Percentiles rank a stretch among this genome's conserved stretches.
phyloP scores from a whole-genome alignment of 2,329 filamentous ascomycete species.

The Aschersonia sp. region DNA sequence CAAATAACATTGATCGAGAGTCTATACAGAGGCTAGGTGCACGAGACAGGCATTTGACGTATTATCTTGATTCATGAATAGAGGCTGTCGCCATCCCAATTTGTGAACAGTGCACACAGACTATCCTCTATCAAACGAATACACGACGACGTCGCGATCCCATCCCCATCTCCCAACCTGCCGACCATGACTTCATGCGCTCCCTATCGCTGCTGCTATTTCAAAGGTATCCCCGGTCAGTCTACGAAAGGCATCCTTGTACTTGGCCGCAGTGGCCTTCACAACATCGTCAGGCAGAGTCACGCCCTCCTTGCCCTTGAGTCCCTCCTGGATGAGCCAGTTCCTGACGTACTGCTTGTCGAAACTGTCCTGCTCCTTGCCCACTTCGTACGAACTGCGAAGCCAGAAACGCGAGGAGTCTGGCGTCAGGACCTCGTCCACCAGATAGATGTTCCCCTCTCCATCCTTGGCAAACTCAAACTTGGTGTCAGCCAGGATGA shows the following conservation, averaged over 20 bases:
- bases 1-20: no score
- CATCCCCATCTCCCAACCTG: no score
- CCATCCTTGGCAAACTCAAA: slow-evolving; percentile 39
- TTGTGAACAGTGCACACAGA: no score
- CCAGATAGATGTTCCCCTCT: slow-evolving; percentile 26
- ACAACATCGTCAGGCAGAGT: slow-evolving; percentile 44
- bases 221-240: slow-evolving; percentile 40
- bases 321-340: slow-evolving; percentile 59
- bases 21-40: no score
- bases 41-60: no score
- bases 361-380: slow-evolving; percentile 66
- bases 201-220: slow-evolving; percentile 9
- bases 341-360: slow-evolving; percentile 80
- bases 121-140: no score
- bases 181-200: no score
- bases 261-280: slow-evolving; percentile 6
- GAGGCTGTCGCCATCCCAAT: no score
- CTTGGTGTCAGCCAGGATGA: slow-evolving; percentile 25
- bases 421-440: slow-evolving; percentile 78
- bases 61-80: no score
- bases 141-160: no score
- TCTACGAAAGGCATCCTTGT: slow-evolving; percentile 25
- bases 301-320: slow-evolving; percentile 37
- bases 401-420: slow-evolving; percentile 82
- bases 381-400: slow-evolving; percentile 45